Evolutionary conservation across 1,139 yeast species (phyloP).

Genomic region (Hemisphaericaspora lyxosophila): DNA sequence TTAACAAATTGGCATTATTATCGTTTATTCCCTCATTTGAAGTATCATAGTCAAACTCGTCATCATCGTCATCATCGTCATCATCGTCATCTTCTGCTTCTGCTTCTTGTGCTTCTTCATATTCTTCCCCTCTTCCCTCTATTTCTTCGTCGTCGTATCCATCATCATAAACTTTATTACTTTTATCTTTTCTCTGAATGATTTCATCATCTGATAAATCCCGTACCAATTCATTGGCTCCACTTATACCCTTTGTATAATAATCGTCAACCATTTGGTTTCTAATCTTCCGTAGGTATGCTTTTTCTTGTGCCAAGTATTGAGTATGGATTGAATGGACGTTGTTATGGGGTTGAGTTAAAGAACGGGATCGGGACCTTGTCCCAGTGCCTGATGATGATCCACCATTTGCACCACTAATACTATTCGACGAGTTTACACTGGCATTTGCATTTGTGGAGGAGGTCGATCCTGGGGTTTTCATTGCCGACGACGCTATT

Average conservation of each 20-base stretch:
- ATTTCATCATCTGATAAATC: conserved; percentile 1
- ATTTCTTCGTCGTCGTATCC: conserved; percentile 22
- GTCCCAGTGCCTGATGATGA: not conserved
- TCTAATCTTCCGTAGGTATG: conserved; percentile 63
- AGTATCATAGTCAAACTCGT: conserved; percentile 24
- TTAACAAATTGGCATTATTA: conserved; percentile 34
- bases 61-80: conserved; percentile 25
- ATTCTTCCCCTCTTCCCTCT: conserved; percentile 30
- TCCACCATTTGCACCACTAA: no score
- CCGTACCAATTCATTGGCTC: conserved; percentile 28
- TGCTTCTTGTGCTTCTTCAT: conserved; percentile 25
- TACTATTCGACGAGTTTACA: not conserved
- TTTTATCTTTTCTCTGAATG: conserved; percentile 4
- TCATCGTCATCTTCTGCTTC: conserved; percentile 29
- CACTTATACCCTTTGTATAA: conserved; percentile 60
- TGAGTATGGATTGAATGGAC: conserved; percentile 18
- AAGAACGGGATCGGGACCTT: conserved; percentile 23
- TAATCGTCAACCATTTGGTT: conserved; percentile 69
- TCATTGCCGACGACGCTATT: not conserved
- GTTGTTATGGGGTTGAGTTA: conserved; percentile 22
- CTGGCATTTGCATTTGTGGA: not conserved
- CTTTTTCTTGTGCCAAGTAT: conserved; percentile 65
- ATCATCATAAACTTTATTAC: conserved; percentile 13
- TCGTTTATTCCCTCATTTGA: conserved; percentile 22
- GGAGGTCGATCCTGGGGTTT: not conserved